Evolutionary conservation across 345 rosid species (phyloP), one percentile per base, ranked within the genome.

Genomic region (Mallotus nudiflorus): DNA sequence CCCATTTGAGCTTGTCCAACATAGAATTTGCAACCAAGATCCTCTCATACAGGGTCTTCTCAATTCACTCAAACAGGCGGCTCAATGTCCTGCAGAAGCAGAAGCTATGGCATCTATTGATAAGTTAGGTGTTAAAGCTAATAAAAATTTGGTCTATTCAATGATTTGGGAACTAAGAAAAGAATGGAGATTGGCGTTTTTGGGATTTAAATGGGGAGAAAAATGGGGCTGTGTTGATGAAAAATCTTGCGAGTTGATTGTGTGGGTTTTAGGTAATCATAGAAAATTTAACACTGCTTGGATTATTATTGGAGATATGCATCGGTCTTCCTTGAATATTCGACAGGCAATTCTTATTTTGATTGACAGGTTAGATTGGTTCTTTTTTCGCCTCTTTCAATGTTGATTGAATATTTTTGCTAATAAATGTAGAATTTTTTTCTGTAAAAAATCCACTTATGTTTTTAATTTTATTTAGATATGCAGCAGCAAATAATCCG

Each of bases 151-250:
- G 82, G 70, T 94, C 11, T 80, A 49, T 75, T 82, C 95, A 27
- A 60, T 83, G 33, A 87, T 90, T 50, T 90, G 89, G 97, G 81
- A 77, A 33, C 15, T 88, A 63, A 85, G 85, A 75, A 80, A 74
- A 56, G 84, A 87, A 28, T 91, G 98, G 93, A 88, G 83, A 57
- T 72, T 82, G 73, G 95, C 97, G 6, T 82, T 84, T 78, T 75
- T 87, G 65, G 96, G 82, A 4, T 91, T 91, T 73, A 88, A 88
- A 70, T 91, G 95, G 97, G 95, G 89, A 0, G 85, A 85, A 56
- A 85, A 82, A 73, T 67, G 85, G 59, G 81, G 81, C 50, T 82
- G 76, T 42, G 70, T 69, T 78, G 86, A 87, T 74, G 84, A 84
- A 46, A 83, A 81, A 72, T 76, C 78, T 49, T 81, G 73, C 53